A percentile compares a stretch with the other conserved stretches of the same genome.
Conservation (phyloP, 1,139 yeast genomes). For the Kazachstania sp. region DNA sequence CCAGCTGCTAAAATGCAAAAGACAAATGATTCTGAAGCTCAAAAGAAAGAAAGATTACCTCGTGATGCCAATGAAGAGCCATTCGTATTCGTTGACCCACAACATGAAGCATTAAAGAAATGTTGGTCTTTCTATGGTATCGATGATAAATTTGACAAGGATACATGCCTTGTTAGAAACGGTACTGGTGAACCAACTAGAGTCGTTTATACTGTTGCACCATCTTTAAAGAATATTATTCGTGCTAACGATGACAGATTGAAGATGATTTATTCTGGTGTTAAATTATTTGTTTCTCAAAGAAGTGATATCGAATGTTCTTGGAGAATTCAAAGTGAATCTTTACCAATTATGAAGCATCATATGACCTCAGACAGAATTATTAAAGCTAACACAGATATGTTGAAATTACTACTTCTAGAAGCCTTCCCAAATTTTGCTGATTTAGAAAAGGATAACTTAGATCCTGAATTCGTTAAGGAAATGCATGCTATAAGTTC, state of each 20-base stretch:
- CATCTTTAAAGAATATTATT: slow-evolving; percentile 61
- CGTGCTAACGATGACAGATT: slow-evolving; percentile 64
- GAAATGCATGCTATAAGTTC: slow-evolving; percentile 49
- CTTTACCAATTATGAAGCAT: slow-evolving; percentile 52
- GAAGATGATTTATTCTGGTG: slow-evolving; percentile 86
- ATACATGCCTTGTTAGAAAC: slow-evolving; percentile 75
- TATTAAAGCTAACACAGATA: slow-evolving; percentile 42
- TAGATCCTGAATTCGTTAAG: slow-evolving; percentile 52
- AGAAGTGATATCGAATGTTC: slow-evolving; percentile 64
- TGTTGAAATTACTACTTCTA: slow-evolving; percentile 57
- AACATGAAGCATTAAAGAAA: slow-evolving; percentile 56
- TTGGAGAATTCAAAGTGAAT: slow-evolving; percentile 95
- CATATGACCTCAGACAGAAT: slow-evolving; percentile 53
- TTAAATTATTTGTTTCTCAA: slow-evolving; percentile 84
- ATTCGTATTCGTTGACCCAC: slow-evolving; percentile 62
- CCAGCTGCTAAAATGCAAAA: slow-evolving; percentile 35
- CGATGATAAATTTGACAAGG: slow-evolving; percentile 50
- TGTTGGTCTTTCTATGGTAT: slow-evolving; percentile 89
- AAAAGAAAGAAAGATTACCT: slow-evolving; percentile 65
- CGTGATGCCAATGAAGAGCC: slow-evolving; percentile 94
- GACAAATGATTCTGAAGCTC: slow-evolving; percentile 9
- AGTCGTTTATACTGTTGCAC: slow-evolving; percentile 80
- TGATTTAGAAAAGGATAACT: slow-evolving; percentile 40
- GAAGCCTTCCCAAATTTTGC: slow-evolving; percentile 77
- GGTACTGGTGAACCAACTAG: slow-evolving; percentile 93